Conservation (phyloP, 345 rosid species). For the Salix purpurea region DNA sequence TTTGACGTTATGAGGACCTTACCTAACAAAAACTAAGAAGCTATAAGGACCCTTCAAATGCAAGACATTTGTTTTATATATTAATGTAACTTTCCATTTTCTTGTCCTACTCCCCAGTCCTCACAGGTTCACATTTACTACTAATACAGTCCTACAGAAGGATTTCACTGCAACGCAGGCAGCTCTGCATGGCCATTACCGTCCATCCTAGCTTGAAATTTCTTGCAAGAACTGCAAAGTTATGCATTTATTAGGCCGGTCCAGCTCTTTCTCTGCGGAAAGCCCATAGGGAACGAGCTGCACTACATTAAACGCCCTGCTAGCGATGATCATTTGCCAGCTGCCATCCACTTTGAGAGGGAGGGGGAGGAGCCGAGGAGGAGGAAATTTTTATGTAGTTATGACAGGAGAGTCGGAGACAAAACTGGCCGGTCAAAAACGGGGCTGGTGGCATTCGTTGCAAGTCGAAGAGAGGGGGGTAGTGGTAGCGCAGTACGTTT, state of each 20-base stretch:
- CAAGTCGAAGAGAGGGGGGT: no score
- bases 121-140: not conserved
- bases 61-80: not conserved
- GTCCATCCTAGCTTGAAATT: not conserved
- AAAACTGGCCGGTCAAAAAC: no score
- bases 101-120: not conserved
- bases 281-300: not conserved
- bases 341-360: not conserved
- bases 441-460: no score
- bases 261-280: not conserved
- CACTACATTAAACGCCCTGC: not conserved
- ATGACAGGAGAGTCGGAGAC: no score
- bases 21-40: not conserved
- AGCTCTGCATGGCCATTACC: not conserved
- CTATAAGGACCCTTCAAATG: not conserved
- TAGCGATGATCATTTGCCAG: not conserved
- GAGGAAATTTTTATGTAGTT: not conserved
- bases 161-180: not conserved
- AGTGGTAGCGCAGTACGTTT: no score
- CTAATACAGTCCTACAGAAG: not conserved
- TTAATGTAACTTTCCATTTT: not conserved
- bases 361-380: not conserved
- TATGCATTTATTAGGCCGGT: not conserved
- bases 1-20: not conserved
- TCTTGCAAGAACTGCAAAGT: not conserved